phyloP scores from a whole-genome alignment of 768 basidiomycete genomes.

The Boletales sp. region DNA sequence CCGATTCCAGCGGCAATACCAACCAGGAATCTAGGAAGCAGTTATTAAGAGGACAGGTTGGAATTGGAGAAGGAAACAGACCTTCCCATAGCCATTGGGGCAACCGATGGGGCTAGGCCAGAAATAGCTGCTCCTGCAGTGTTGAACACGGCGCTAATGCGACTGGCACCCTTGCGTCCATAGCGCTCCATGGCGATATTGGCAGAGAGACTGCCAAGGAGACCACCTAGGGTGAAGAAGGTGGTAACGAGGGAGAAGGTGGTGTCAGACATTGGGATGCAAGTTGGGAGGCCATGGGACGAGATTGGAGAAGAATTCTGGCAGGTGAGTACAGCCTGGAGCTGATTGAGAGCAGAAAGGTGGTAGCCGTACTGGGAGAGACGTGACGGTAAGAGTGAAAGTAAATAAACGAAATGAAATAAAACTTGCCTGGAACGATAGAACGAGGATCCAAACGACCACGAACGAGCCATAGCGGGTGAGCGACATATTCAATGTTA shows the following conservation, averaged over 20 bases:
- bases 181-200: constrained; percentile 65
- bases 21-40: constrained; percentile 48
- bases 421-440: constrained; percentile 48
- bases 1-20: constrained; percentile 73
- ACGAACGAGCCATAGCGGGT: constrained; percentile 62
- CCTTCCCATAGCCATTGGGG: constrained; percentile 63
- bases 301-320: constrained; percentile 21
- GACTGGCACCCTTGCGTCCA: constrained; percentile 68
- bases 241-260: constrained; percentile 83
- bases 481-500: neutral
- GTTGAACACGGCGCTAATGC: constrained; percentile 53
- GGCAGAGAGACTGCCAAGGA: constrained; percentile 69
- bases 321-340: constrained; percentile 77
- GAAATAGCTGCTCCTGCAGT: constrained; percentile 63
- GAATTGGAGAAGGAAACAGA: constrained; percentile 25
- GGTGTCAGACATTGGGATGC: constrained; percentile 75
- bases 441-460: constrained; percentile 64
- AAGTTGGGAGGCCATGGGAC: constrained; percentile 53
- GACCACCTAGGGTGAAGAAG: constrained; percentile 83
- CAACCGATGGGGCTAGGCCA: constrained; percentile 55
- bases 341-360: constrained; percentile 87
- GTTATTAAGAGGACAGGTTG: neutral
- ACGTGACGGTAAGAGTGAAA: neutral
- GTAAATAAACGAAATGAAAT: neutral
- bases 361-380: constrained; percentile 79